Base-by-base conservation (phyloP, 768 basidiomycete species). In the Auriscalpium vulgare region DNA sequence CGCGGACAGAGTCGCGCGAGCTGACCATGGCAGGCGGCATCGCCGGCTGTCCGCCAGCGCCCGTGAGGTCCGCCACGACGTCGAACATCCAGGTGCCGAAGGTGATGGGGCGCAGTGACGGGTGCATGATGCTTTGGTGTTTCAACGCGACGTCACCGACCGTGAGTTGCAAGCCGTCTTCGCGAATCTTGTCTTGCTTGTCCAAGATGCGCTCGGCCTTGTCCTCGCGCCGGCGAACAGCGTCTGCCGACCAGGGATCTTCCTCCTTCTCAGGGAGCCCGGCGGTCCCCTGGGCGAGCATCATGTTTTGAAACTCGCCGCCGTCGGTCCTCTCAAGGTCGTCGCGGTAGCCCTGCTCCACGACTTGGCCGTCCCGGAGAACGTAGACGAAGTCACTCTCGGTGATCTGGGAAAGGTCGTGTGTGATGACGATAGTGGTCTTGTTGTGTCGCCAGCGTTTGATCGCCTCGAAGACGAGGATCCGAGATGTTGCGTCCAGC, bases 351-450 rank as follows among this genome's bases (percentile, higher is more conserved):
- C 97, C 97, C 63, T 92, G 88, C 67, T 98, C 91, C 48, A 86
- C 86, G 35, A 97, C 82, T 0, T 67, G 62, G 0, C 95, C 95
- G 17, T 83, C 77, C 61, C 84, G 82, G 75, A 98, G 84, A 3
- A 97, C 89, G 67, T 98, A 97, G 11, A 97, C 91, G 61, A 97
- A 97, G 69, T 97, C 95, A 13, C 74, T 68, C 0, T 72, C 52
- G 19, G 71, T 70, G 60, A 99, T 88, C 61, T 94, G 90, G 1
- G 86, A 85, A 16, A 98, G 82, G 63, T 98, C 97, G 69, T 98
- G 95, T 0, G 95, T 97, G 67, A 97, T 97, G 59, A 95, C 86
- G 66, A 95, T 85, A 7, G 91, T 97, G 5, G 91, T 97, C 63
- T 82, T 84, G 72, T 88, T 87, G 14, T 67, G 65, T 8, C 91